A percentile compares a stretch with the other conserved stretches of the same genome.
Conservation (phyloP, 2,329 filamentous ascomycete species). For the Fusarium sp. region DNA sequence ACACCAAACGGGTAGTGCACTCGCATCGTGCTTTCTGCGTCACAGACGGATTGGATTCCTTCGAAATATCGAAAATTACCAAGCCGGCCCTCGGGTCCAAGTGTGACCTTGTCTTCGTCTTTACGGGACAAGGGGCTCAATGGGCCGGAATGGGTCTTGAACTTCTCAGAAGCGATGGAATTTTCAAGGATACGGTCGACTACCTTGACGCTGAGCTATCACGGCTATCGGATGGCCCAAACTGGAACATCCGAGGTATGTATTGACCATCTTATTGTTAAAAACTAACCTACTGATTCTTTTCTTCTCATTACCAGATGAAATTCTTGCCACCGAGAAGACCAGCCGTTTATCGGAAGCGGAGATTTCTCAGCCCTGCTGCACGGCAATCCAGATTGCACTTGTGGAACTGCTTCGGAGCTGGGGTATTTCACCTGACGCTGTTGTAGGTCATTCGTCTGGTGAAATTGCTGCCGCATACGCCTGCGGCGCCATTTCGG, state of each 20-base stretch:
- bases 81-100: constrained; percentile 9
- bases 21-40: constrained; percentile 14
- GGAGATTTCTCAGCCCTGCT: constrained; percentile 11
- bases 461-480: constrained; percentile 12
- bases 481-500: constrained; percentile 10
- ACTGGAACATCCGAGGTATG: constrained; percentile 8
- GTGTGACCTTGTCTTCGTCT: constrained; percentile 11
- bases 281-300: neutral
- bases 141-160: constrained; percentile 7
- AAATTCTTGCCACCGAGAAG: constrained; percentile 9
- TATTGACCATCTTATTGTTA: neutral
- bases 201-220: constrained; percentile 12
- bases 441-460: constrained; percentile 17
- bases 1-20: constrained; percentile 2
- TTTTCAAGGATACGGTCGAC: constrained; percentile 5
- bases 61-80: constrained; percentile 6
- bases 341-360: constrained; percentile 3
- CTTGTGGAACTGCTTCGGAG: constrained; percentile 9
- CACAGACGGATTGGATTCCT: constrained; percentile 13
- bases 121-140: constrained; percentile 11
- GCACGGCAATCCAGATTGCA: constrained; percentile 14
- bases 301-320: neutral
- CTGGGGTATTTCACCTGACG: constrained; percentile 10
- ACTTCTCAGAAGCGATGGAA: constrained; percentile 11
- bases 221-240: constrained; percentile 9